Base-by-base conservation (phyloP, 2,329 filamentous ascomycete genomes). In the Cryphonectria nitschkei region DNA sequence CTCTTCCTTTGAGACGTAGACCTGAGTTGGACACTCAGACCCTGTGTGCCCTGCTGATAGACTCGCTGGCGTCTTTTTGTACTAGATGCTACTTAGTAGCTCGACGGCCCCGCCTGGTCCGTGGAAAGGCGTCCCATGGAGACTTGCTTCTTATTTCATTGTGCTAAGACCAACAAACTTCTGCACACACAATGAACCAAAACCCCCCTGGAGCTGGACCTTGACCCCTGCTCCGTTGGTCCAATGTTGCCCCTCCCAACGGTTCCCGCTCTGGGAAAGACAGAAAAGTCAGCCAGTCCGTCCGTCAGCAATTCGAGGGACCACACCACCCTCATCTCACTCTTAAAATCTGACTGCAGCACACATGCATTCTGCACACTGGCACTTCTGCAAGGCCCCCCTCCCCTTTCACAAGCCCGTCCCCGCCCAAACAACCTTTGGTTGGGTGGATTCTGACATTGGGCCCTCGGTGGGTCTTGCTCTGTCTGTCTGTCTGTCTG, bases 321-420 rank as follows among this genome's bases (percentile, higher is more conserved):
- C 58, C 54, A 58, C 58, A 39, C 32, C 58, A 61, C 32, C 58
- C 22, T 39, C 16, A 61, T 61, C 58, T 61, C 34, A 61, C 58
- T 39, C 32, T 39, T n/a, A 7, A 34, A 19, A 32, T n/a, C 58
- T 61, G n/a, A 61, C 56, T 34, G 56, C 54, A 58, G 54, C 54
- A 58, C n/a, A 29, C 29, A 3, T 58, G 54, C 58, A 39, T 37
- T 61, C 58, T 61, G 32, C 58, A 61, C 58, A 11, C 58, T 61
- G 58, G 58, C 58, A n/a, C 14, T 3, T 58, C 54, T 58, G 54
- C 54, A 58, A 56, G 52, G 52, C n/a, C 52, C 52, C 52, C 52
- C 26, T 26, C n/a, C 52, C 52, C 52, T 26, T 56, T 29, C 26
- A 56, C 52, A 26, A 26, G 2, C 50, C n/a, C n/a, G 9, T 54